Percentiles rank a stretch among this genome's conserved stretches.
Evolutionary conservation across 2,329 filamentous ascomycete species (phyloP).

Genomic region (Cucurbitaria berberidis): DNA sequence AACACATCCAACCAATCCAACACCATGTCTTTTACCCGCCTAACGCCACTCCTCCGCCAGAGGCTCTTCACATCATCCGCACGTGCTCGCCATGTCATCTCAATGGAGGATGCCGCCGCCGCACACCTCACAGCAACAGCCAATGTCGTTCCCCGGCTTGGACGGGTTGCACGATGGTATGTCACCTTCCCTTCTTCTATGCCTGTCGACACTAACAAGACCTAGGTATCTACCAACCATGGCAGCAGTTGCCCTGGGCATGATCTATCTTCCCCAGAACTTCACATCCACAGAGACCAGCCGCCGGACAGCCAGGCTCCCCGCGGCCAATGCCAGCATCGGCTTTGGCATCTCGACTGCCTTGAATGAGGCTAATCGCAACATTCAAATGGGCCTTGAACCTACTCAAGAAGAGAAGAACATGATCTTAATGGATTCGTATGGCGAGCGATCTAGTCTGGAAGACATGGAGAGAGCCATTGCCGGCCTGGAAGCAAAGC

Average conservation of each 20-base stretch:
- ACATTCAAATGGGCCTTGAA: constrained; percentile 27
- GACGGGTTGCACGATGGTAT: constrained; percentile 43
- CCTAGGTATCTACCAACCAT: constrained; percentile 44
- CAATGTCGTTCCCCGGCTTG: constrained; percentile 38
- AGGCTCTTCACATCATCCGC: constrained; percentile 40
- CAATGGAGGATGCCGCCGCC: constrained; percentile 30
- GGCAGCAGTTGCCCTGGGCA: constrained; percentile 41
- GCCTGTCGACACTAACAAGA: constrained; percentile 4
- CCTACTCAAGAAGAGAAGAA: constrained; percentile 42
- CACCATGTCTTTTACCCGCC: constrained; percentile 39
- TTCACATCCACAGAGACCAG: constrained; percentile 21
- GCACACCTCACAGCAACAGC: constrained; percentile 32
- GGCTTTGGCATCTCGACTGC: constrained; percentile 41
- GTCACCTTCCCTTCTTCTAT: background rate
- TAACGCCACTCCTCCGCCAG: constrained; percentile 30
- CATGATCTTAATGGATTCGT: constrained; percentile 38
- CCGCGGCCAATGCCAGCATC: constrained; percentile 41
- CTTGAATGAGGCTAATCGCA: constrained; percentile 40
- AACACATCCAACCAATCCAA: constrained; percentile 3
- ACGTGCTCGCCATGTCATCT: constrained; percentile 31
- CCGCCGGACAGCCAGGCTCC: constrained; percentile 37
- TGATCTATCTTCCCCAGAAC: constrained; percentile 34
- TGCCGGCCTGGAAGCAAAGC: constrained; percentile 35
- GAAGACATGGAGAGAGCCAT: constrained; percentile 43
- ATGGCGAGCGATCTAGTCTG: constrained; percentile 40